A percentile compares a stretch with the other conserved stretches of the same genome.
phyloP scores from a whole-genome alignment of 108 stramenopile genomes.

The Chaetoceros tenuissimus region DNA sequence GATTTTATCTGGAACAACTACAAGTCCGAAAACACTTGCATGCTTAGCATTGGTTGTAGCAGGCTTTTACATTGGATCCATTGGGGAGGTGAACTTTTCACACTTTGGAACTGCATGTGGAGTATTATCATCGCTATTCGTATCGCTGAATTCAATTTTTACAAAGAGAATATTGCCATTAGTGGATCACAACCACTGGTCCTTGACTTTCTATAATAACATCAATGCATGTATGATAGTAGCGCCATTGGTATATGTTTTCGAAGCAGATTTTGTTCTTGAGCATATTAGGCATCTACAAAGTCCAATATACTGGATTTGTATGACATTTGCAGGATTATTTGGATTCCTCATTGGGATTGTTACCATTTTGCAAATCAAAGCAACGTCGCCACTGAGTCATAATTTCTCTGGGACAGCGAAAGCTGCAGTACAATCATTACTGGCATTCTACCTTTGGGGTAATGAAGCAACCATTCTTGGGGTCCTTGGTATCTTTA shows the following conservation, averaged over 20 bases:
- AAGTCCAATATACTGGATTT: conserved; percentile 65
- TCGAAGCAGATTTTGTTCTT: conserved; percentile 54
- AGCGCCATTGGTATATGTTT: conserved; percentile 68
- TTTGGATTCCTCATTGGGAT: conserved; percentile 95
- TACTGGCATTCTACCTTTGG: conserved; percentile 92
- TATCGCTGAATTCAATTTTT: conserved; percentile 90
- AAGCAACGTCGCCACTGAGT: conserved; percentile 87
- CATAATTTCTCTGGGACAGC: conserved; percentile 97
- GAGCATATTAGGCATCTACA: conserved; percentile 35
- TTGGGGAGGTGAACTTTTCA: conserved; percentile 84
- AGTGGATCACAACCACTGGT: conserved; percentile 91
- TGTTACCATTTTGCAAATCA: conserved; percentile 92
- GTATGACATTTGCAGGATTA: conserved; percentile 84
- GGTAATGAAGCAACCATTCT: conserved; percentile 77
- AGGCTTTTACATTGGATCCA: conserved; percentile 84
- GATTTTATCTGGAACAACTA: conserved; percentile 63
- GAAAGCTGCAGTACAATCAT: conserved; percentile 85
- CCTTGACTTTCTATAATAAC: conserved; percentile 91
- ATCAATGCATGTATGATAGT: conserved; percentile 87
- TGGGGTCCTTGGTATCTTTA: conserved; percentile 75
- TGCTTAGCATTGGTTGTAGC: conserved; percentile 79
- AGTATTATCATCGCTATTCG: conserved; percentile 81
- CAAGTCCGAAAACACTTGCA: conserved; percentile 52
- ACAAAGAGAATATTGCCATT: conserved; percentile 83
- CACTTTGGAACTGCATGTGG: conserved; percentile 78